Conservation (phyloP, 129 eudicot species). For the Flaveria trinervia region DNA sequence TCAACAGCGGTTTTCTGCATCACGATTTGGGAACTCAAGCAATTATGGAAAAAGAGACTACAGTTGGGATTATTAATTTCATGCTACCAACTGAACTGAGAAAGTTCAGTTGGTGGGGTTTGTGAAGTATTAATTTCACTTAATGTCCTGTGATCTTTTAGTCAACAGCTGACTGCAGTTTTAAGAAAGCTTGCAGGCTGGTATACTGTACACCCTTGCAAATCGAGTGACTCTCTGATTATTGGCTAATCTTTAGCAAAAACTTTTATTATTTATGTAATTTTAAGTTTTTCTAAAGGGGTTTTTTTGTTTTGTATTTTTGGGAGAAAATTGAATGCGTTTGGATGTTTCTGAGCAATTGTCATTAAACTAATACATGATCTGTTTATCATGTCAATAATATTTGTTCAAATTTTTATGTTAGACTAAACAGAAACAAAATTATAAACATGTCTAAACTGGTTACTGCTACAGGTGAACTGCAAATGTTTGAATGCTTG, state of each 20-base stretch:
- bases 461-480: background rate
- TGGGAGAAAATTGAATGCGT: background rate
- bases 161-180: background rate
- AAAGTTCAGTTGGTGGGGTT: background rate
- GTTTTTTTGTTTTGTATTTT: slow-evolving; percentile 13
- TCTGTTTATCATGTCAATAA: background rate
- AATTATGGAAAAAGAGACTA: slow-evolving; percentile 47
- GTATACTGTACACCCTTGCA: slow-evolving; percentile 3
- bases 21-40: slow-evolving; percentile 50
- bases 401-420: background rate
- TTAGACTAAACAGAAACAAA: background rate
- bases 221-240: background rate
- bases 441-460: background rate
- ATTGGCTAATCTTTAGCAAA: slow-evolving; percentile 6
- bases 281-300: background rate
- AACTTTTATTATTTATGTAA: background rate
- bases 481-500: no score
- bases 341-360: background rate
- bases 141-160: background rate
- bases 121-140: background rate
- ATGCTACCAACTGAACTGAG: background rate
- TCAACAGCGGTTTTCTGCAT: slow-evolving; percentile 51
- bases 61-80: slow-evolving; percentile 45
- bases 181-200: background rate
- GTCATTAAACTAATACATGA: background rate